Evolutionary conservation across 805 yeast species (phyloP).

Genomic region (Candida gorgasii): DNA sequence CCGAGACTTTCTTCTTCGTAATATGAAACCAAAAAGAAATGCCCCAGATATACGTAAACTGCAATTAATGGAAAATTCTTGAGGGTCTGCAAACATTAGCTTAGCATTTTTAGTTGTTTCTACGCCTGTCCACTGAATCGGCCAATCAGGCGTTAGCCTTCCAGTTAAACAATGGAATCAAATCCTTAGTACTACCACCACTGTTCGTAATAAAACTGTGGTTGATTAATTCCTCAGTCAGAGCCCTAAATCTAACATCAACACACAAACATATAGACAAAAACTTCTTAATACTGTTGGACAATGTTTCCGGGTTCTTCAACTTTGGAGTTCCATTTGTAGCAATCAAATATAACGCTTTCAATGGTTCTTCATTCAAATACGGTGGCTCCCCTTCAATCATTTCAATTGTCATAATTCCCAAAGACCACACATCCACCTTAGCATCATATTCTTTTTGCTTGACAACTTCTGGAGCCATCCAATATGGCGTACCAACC

Average conservation of each 20-base stretch:
- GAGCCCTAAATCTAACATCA: slow-evolving; percentile 88
- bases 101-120: no score
- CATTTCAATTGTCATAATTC: slow-evolving; percentile 87
- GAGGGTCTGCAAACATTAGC: no score
- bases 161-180: slow-evolving; percentile 52
- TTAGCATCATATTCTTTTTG: slow-evolving; percentile 80
- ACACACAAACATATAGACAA: slow-evolving; percentile 90
- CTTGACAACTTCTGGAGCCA: slow-evolving; percentile 86
- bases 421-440: slow-evolving; percentile 81
- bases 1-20: no score
- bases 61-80: no score
- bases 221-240: slow-evolving; percentile 80
- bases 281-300: slow-evolving; percentile 79
- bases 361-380: slow-evolving; percentile 74
- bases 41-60: no score
- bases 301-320: slow-evolving; percentile 65
- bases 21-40: no score
- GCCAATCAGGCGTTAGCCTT: not conserved
- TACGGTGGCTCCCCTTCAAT: slow-evolving; percentile 86
- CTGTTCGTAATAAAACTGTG: slow-evolving; percentile 67
- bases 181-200: slow-evolving; percentile 60
- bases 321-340: slow-evolving; percentile 81
- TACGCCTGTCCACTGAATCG: not conserved
- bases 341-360: slow-evolving; percentile 74
- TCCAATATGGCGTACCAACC: slow-evolving; percentile 91